Evolutionary conservation across 148 eudicot genomes (phyloP), one percentile per base, ranked within the genome.

Genomic region (Fagopyrum tataricum): DNA sequence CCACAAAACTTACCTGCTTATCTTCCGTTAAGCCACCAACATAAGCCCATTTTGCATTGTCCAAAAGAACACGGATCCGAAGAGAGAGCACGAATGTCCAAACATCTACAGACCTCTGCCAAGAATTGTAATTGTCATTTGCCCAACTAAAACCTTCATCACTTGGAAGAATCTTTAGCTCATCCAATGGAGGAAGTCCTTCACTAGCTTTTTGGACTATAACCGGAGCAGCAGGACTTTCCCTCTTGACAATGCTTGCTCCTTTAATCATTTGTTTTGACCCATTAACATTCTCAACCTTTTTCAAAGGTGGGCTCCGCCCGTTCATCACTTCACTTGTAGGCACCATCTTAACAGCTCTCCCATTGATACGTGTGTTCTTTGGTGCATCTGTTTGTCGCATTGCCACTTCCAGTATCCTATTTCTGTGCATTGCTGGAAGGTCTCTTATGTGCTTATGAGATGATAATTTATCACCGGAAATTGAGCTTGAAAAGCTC

Each of bases 131-230:
- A 75, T 86, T 96, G 47, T 96, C 96, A 66, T 82, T 90, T 14
- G 99, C 97, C 99, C 99, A 96, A 79, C 97, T 92, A 78, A 96
- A 96, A n/a, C 89, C 84, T 80, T 88, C 94, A 81, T 96, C 99
- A 6, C 85, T 86, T 49, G 96, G 94, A 75, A 96, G 82, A 79
- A 88, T 88, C 81, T 83, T 92, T 4, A 86, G 79, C 72, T 84
- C 96, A 41, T 96, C 97, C 49, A 87, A 66, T 6, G 91, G 99
- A 7, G 94, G 99, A 73, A 92, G 93, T 71, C 84, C 97, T 64
- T 76, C 79, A 39, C 14, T 42, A 73, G 76, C 44, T 75, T 67
- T 86, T 39, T 78, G 74, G 47, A 78, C 77, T 80, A 81, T 84
- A 58, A 82, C 80, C 78, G 81, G 56, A 42, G 82, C 44, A 44